Conservation (phyloP, 176 grass and related monocot genomes). For the Cenchrus fungigraminus region DNA sequence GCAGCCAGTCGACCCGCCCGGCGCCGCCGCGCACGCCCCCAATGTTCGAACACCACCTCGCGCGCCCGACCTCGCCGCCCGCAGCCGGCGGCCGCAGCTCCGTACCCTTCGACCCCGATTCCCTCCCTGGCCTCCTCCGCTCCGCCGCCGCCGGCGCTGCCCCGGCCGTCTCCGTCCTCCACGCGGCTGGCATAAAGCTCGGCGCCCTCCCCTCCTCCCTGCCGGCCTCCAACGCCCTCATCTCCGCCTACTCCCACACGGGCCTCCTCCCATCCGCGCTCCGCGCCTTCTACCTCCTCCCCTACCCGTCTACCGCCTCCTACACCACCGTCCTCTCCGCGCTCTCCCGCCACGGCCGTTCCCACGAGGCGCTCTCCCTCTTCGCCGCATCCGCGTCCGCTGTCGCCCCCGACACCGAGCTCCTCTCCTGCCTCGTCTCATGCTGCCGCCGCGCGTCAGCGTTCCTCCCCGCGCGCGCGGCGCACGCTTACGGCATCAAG, state of each 20-base stretch:
- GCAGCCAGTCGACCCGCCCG: not conserved
- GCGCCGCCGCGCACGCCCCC: not conserved
- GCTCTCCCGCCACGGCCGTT: conserved; percentile 54
- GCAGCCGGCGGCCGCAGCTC: conserved; percentile 41
- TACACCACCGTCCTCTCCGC: conserved; percentile 70
- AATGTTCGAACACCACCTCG: not conserved
- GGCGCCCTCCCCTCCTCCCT: conserved; percentile 45
- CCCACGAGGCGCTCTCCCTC: conserved; percentile 49
- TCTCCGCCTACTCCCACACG: conserved; percentile 57
- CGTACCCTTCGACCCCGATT: conserved; percentile 33
- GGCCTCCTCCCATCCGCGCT: conserved; percentile 39
- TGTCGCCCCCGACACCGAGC: conserved; percentile 55
- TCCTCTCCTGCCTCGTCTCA: conserved; percentile 66
- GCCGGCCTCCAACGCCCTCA: conserved; percentile 67
- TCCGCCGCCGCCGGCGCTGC: not conserved
- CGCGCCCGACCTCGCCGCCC: not conserved
- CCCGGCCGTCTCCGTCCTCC: conserved; percentile 37
- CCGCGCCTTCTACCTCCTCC: conserved; percentile 54
- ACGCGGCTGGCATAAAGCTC: conserved; percentile 67
- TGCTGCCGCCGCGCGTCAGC: conserved; percentile 55
- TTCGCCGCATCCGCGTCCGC: conserved; percentile 46
- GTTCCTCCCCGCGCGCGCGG: conserved; percentile 39
- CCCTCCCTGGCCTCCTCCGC: conserved; percentile 36
- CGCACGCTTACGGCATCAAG: conserved; percentile 66
- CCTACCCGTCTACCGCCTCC: conserved; percentile 49